A percentile compares a stretch with the other conserved stretches of the same genome.
These are phyloP conservation scores for Apophysomyces variabilis DNA, from an alignment of 371 early-diverging fungal species.

Conservation along the genomic window DNA sequence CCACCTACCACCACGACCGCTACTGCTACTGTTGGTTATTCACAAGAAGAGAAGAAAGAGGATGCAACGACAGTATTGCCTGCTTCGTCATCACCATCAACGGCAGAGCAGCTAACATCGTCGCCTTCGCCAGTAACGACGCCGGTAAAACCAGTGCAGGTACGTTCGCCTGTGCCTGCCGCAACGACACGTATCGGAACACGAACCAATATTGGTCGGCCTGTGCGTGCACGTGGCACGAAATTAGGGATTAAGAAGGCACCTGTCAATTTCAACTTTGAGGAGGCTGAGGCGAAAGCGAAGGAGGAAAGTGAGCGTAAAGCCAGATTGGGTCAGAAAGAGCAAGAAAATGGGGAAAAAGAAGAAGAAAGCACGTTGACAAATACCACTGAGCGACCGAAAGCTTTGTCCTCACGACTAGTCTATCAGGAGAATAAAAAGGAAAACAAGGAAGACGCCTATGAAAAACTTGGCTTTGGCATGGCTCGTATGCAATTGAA, in stretches of 20 bases:
- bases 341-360: constrained; percentile 48
- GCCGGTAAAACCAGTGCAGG: constrained; percentile 20
- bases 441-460: constrained; percentile 40
- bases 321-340: constrained; percentile 73
- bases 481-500: constrained; percentile 61
- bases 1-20: constrained; percentile 2
- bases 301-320: constrained; percentile 82
- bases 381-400: constrained; percentile 5
- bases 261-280: constrained; percentile 82
- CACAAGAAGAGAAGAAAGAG: too few species aligned
- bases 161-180: constrained; percentile 14
- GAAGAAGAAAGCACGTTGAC: constrained; percentile 13
- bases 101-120: background rate
- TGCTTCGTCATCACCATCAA: constrained; percentile 25
- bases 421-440: constrained; percentile 27
- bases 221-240: constrained; percentile 62
- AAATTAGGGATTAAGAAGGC: constrained; percentile 85
- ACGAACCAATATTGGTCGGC: constrained; percentile 34
- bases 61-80: background rate
- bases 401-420: constrained; percentile 30
- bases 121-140: constrained; percentile 18
- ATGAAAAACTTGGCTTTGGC: constrained; percentile 84
- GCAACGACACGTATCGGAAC: constrained; percentile 1
- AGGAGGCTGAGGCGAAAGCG: constrained; percentile 90
- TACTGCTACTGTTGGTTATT: too few species aligned